Evolutionary conservation across 495 filamentous ascomycete genomes (phyloP).

Genomic region (Trichoderma gamsii): DNA sequence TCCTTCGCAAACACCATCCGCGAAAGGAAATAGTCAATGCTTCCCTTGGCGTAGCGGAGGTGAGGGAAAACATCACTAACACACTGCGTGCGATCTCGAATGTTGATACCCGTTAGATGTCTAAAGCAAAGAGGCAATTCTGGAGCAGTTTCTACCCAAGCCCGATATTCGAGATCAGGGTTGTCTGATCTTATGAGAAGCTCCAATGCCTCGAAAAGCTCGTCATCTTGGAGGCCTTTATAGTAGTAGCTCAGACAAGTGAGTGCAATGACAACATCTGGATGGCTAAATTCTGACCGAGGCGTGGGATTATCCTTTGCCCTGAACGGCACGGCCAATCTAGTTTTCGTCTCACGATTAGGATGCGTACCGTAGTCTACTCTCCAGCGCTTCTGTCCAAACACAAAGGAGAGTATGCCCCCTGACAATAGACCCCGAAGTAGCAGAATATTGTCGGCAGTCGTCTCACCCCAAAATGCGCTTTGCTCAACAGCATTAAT

Average conservation of each 20-base stretch:
- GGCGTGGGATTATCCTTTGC: slow-evolving; percentile 60
- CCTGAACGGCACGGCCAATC: slow-evolving; percentile 65
- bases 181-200: slow-evolving; percentile 51
- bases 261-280: slow-evolving; percentile 61
- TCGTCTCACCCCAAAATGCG: slow-evolving; percentile 26
- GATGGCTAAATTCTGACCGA: slow-evolving; percentile 67
- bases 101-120: slow-evolving; percentile 52
- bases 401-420: slow-evolving; percentile 48
- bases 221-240: slow-evolving; percentile 47
- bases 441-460: slow-evolving; percentile 43
- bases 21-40: slow-evolving; percentile 59
- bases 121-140: slow-evolving; percentile 34
- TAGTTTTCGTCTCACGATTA: slow-evolving; percentile 34
- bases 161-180: slow-evolving; percentile 47
- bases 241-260: slow-evolving; percentile 69
- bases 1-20: slow-evolving; percentile 60
- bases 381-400: slow-evolving; percentile 56
- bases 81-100: slow-evolving; percentile 45
- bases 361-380: slow-evolving; percentile 61
- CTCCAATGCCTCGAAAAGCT: slow-evolving; percentile 46
- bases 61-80: slow-evolving; percentile 43
- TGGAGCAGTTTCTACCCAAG: slow-evolving; percentile 42
- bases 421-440: slow-evolving; percentile 55
- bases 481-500: slow-evolving; percentile 32
- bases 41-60: slow-evolving; percentile 45